phyloP scores from a whole-genome alignment of 371 early-diverging fungal species.

The Spiromyces aspiralis region DNA sequence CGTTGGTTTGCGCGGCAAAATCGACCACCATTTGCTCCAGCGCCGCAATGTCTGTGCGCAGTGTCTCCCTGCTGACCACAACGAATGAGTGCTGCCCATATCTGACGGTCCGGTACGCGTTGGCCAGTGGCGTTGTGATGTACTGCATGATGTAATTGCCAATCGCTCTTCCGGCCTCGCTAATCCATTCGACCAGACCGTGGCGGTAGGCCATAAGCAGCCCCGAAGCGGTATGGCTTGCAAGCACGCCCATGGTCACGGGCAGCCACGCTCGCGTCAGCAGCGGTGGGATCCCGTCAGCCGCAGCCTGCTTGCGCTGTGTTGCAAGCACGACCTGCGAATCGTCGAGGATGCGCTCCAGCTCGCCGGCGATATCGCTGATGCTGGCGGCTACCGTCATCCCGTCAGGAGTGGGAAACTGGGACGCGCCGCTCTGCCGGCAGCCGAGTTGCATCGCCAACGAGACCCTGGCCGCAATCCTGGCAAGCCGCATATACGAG shows the following conservation, averaged over 20 bases:
- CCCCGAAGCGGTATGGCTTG: conserved; percentile 1
- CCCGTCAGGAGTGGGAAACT: neutral
- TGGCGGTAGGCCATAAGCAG: conserved; percentile 10
- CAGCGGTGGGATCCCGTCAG: conserved; percentile 8
- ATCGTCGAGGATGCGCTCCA: neutral
- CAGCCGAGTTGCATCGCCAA: neutral
- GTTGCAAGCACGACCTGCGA: neutral
- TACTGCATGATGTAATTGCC: conserved; percentile 35
- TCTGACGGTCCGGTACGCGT: conserved; percentile 73
- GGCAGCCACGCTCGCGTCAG: conserved; percentile 49
- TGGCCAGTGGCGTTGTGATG: conserved; percentile 55
- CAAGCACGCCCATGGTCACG: conserved; percentile 1
- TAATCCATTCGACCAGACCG: conserved; percentile 3
- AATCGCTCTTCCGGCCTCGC: conserved; percentile 1
- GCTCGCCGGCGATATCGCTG: neutral
- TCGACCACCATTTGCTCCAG: conserved; percentile 78
- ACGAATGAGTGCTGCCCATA: conserved; percentile 53
- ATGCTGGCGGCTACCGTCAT: neutral
- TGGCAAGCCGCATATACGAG: no score
- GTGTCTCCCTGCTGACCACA: conserved; percentile 52
- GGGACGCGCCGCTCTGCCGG: neutral
- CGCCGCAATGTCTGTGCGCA: conserved; percentile 67
- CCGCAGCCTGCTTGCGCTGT: neutral
- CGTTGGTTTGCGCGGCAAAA: conserved; percentile 37
- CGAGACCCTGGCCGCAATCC: neutral